These are phyloP conservation scores for Coleophoma eucalyptorum DNA, from an alignment of 2,329 filamentous ascomycete genomes.

Conservation along the genomic window DNA sequence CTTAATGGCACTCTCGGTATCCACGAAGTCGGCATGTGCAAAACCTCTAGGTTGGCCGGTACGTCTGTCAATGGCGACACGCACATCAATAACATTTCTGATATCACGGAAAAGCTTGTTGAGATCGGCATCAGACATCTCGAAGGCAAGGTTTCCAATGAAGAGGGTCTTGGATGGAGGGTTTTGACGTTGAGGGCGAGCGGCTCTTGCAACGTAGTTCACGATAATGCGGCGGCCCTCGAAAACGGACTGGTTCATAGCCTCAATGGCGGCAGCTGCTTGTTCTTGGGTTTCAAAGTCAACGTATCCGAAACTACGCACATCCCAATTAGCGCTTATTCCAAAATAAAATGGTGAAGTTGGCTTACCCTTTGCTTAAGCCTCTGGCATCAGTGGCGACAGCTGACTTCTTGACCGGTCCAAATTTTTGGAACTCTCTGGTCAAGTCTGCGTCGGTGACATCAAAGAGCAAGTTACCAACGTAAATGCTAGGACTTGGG, in stretches of 20 bases:
- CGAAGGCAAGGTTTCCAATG: conserved; percentile 82
- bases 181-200: conserved; percentile 22
- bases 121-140: conserved; percentile 79
- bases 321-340: neutral
- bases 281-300: conserved; percentile 49
- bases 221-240: conserved; percentile 62
- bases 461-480: conserved; percentile 70
- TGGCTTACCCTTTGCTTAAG: conserved; percentile 63
- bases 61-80: conserved; percentile 77
- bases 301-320: conserved; percentile 60
- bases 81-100: conserved; percentile 67
- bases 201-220: conserved; percentile 42
- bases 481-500: conserved; percentile 42
- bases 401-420: conserved; percentile 45
- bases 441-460: conserved; percentile 56
- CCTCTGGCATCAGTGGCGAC: conserved; percentile 59
- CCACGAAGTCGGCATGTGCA: conserved; percentile 76
- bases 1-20: conserved; percentile 58
- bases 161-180: conserved; percentile 65
- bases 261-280: conserved; percentile 52
- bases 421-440: conserved; percentile 54
- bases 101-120: conserved; percentile 73
- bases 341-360: neutral
- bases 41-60: conserved; percentile 82
- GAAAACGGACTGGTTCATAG: conserved; percentile 54